Conservation (phyloP, 2,329 filamentous ascomycete species). For the Fusarium sulawesiense region DNA sequence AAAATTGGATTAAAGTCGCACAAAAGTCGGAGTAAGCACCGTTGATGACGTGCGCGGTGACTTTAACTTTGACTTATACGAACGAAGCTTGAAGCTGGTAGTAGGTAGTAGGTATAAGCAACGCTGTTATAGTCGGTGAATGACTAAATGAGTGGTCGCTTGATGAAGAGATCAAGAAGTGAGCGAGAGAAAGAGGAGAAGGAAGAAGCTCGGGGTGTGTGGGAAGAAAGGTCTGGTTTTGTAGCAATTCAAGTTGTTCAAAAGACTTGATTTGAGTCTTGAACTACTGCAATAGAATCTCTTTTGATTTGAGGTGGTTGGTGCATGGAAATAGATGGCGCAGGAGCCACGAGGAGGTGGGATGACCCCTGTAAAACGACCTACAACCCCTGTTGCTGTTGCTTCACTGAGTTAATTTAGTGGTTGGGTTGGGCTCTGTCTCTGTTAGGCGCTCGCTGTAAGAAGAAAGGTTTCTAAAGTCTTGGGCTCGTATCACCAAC, state of each 20-base stretch:
- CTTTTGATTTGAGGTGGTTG: slow-evolving; percentile 29
- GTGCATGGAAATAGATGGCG: slow-evolving; percentile 38
- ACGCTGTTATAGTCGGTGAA: slow-evolving; percentile 1
- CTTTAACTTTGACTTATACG: slow-evolving; percentile 27
- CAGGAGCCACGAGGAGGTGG: slow-evolving; percentile 32
- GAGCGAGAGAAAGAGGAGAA: neutral
- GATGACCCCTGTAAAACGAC: slow-evolving; percentile 25
- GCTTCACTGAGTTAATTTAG: slow-evolving; percentile 10
- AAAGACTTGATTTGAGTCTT: slow-evolving; percentile 12
- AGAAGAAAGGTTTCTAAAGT: neutral
- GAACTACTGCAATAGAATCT: neutral
- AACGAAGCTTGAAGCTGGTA: neutral
- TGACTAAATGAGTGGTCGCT: slow-evolving; percentile 2
- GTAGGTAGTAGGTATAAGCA: neutral
- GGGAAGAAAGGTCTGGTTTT: slow-evolving; percentile 28
- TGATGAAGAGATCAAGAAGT: slow-evolving; percentile 14
- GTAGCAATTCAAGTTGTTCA: slow-evolving; percentile 21
- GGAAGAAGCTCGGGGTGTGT: slow-evolving; percentile 18
- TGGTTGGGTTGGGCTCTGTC: slow-evolving; percentile 38
- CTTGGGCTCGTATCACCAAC: slow-evolving; percentile 1
- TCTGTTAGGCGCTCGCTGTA: neutral
- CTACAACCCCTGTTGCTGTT: slow-evolving; percentile 20
- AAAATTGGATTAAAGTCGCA: neutral
- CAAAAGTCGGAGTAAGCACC: neutral
- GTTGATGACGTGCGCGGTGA: slow-evolving; percentile 15